phyloP scores from a whole-genome alignment of 1,139 yeast species.

The Scheffersomyces illinoinensis region DNA sequence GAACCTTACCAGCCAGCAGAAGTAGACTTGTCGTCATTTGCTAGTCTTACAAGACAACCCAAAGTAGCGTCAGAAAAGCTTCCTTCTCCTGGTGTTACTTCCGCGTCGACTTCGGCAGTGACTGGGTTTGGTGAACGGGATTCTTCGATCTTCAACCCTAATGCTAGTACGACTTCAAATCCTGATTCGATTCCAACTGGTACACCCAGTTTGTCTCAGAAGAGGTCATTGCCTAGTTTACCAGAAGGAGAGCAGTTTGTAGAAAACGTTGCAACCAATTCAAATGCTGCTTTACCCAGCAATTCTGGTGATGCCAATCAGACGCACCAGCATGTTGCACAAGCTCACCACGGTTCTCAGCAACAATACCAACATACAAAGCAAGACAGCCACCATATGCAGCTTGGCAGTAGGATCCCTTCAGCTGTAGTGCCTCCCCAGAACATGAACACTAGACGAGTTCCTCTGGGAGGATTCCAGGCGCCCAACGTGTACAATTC shows the following conservation, averaged over 20 bases:
- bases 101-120: conserved; percentile 1
- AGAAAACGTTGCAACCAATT: not conserved
- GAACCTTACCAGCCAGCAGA: conserved; percentile 57
- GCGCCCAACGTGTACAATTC: not conserved
- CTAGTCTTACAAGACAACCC: conserved; percentile 50
- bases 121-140: not conserved
- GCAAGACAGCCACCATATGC: conserved; percentile 5
- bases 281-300: not conserved
- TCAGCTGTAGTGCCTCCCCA: conserved; percentile 30
- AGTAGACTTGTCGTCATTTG: conserved; percentile 51
- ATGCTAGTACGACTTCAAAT: not conserved
- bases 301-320: not conserved
- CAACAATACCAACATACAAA: conserved; percentile 1
- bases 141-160: not conserved
- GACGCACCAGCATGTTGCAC: not conserved
- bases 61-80: conserved; percentile 13
- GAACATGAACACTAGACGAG: conserved; percentile 20
- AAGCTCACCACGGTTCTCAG: conserved; percentile 1
- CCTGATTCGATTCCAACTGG: not conserved
- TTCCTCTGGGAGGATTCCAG: conserved; percentile 1
- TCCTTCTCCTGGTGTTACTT: not conserved
- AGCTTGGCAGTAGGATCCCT: conserved; percentile 11
- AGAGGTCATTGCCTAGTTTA: conserved; percentile 7
- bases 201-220: not conserved
- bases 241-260: conserved; percentile 7